Conservation (phyloP, 1,139 yeast genomes). For the Geotrichum fermentans region DNA sequence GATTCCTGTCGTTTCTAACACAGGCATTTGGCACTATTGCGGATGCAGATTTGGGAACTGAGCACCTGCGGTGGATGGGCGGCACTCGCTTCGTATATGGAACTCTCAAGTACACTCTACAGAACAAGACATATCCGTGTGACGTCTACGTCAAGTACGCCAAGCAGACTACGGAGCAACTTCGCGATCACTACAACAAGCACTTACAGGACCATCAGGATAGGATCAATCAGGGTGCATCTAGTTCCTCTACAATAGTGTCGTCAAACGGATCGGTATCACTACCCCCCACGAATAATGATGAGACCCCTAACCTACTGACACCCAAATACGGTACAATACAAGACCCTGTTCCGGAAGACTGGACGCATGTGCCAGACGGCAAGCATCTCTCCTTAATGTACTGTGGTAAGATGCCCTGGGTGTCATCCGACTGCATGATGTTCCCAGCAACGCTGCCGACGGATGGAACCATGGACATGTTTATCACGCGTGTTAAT, state of each 20-base stretch:
- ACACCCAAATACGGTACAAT: conserved; percentile 35
- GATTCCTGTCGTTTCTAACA: conserved; percentile 64
- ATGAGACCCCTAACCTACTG: not conserved
- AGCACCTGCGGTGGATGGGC: conserved; percentile 84
- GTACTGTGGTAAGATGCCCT: conserved; percentile 91
- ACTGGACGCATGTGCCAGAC: conserved; percentile 60
- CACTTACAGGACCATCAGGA: not conserved
- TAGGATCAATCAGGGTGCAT: not conserved
- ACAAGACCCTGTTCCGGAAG: conserved; percentile 52
- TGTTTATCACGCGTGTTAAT: conserved; percentile 34
- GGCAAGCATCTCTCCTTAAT: conserved; percentile 56
- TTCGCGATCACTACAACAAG: conserved; percentile 48
- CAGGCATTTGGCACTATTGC: conserved; percentile 91
- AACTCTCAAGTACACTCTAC: conserved; percentile 56
- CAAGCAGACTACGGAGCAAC: conserved; percentile 50
- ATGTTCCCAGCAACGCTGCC: conserved; percentile 94
- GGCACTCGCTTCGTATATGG: conserved; percentile 81
- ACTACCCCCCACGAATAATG: not conserved
- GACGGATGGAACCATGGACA: conserved; percentile 79
- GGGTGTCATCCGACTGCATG: conserved; percentile 71
- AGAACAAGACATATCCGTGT: conserved; percentile 70
- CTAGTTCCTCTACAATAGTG: not conserved
- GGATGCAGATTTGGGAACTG: conserved; percentile 91
- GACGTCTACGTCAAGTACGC: conserved; percentile 67
- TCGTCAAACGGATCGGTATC: not conserved